A percentile compares a stretch with the other conserved stretches of the same genome.
Conservation (phyloP, 1,284 basidiomycete genomes). For the Meira miltonrushii region DNA sequence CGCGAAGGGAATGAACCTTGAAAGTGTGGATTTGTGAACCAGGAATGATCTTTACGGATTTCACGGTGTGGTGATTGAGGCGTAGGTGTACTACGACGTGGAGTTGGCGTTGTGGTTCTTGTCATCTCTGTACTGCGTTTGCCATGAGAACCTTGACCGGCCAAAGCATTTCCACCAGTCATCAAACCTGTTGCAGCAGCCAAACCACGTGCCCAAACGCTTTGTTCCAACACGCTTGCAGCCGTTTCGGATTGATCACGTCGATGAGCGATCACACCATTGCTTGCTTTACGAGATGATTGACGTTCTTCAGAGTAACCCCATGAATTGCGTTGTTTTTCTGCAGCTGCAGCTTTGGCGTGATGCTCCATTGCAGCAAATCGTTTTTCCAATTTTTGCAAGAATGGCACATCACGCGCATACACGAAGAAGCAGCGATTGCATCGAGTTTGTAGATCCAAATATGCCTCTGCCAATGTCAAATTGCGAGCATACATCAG, state of each 20-base stretch:
- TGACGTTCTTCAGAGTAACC: background rate
- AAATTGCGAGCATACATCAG: constrained; percentile 73
- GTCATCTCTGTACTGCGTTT: background rate
- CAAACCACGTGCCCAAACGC: constrained; percentile 20
- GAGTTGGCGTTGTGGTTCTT: background rate
- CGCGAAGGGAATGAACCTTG: constrained; percentile 93
- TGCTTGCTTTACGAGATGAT: constrained; percentile 2
- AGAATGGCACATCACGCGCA: constrained; percentile 69
- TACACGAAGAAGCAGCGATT: constrained; percentile 83
- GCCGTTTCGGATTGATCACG: background rate
- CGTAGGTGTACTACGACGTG: constrained; percentile 7
- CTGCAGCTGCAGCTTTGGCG: background rate
- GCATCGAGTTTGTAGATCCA: constrained; percentile 65
- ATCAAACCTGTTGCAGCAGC: constrained; percentile 17
- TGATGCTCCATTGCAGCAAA: constrained; percentile 42
- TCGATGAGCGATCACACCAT: background rate
- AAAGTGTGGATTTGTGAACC: constrained; percentile 88
- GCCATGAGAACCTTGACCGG: too few relatives aligned
- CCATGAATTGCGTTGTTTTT: background rate
- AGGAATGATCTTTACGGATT: constrained; percentile 55
- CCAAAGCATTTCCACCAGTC: background rate
- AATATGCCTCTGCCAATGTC: constrained; percentile 75
- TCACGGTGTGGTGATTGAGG: constrained; percentile 2
- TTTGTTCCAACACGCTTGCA: constrained; percentile 7
- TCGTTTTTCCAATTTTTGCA: constrained; percentile 68